Evolutionary conservation across 2,329 filamentous ascomycete species (phyloP), one percentile per base, ranked within the genome.

Genomic region (Magnaporthiopsis poae): DNA sequence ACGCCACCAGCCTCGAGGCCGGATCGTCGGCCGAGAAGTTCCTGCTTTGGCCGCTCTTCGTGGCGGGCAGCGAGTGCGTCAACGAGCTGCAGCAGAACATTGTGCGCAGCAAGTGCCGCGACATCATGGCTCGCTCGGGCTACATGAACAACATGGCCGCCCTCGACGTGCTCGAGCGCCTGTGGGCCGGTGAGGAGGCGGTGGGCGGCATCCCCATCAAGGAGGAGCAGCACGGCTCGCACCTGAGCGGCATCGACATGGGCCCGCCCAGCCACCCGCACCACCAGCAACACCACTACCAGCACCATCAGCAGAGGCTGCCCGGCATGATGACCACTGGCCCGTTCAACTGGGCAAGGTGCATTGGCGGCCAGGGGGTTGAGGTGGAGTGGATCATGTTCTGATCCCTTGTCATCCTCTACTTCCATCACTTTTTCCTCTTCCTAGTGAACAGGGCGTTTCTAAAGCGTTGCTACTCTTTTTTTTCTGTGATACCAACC

Each of bases 121-220:
- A 94, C 73, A 94, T 97, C 70, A 92, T 94, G 82, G 86, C 87
- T 36, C 90, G 94, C 70, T 94, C 90, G 66, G 93, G 93, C 0
- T 97, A 97, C 78, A 91, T 92, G 82, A 97, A 96, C 78, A 97
- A 96, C 75, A 83, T 96, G 60, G 90, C 90, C 8, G 92, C 90
- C 9, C 82, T 97, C 33, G 90, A 95, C 72, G 87, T 96, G 4
- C 78, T 97, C 60, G 93, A 97, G 80, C 87, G 88, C 72, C 84
- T 96, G 21, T 97, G 94, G 93, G 81, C 82, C 15, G 84, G 82
- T 64, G 83, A 86, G 64, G 46, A 18, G 3, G 59, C n/a, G 9
- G 35, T 25, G 7, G 31, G 31, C 21, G 36, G 39, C n/a, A 27
- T 27, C 35, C 15, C 33, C 25, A 77, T 74, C 70, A 73, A 77